Evolutionary conservation across 352 stramenopile genomes (phyloP).

Genomic region (Globisporangium nagaii): DNA sequence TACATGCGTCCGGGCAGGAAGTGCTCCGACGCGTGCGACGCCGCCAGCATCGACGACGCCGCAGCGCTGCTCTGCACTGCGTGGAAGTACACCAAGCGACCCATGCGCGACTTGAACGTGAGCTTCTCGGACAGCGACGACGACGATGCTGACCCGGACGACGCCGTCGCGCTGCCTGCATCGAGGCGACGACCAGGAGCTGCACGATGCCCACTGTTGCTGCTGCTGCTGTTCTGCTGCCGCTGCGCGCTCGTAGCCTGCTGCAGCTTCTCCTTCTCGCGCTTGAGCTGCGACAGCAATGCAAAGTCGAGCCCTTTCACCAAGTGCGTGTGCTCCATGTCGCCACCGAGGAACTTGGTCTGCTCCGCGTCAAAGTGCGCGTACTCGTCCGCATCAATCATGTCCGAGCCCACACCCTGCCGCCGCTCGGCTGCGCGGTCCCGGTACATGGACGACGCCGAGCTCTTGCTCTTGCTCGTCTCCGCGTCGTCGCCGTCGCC

Average conservation of each 20-base stretch:
- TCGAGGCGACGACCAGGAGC: no score
- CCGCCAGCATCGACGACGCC: background rate
- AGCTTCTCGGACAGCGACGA: conserved; percentile 18
- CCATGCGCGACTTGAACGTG: conserved; percentile 56
- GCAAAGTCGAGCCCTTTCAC: conserved; percentile 88
- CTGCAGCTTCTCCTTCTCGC: conserved; percentile 61
- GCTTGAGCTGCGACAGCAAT: conserved; percentile 81
- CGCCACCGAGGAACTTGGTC: conserved; percentile 78
- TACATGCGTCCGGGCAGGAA: conserved; percentile 73
- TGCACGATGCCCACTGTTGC: no score
- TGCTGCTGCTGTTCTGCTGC: conserved; percentile 24
- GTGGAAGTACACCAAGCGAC: conserved; percentile 61
- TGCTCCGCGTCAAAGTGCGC: conserved; percentile 62
- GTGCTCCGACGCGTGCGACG: conserved; percentile 39
- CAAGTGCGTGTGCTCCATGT: conserved; percentile 83
- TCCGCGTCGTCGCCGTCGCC: conserved; percentile 2
- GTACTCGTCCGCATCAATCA: conserved; percentile 45
- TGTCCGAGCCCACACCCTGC: conserved; percentile 23
- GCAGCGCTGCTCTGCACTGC: conserved; percentile 36
- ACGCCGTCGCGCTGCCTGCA: no score
- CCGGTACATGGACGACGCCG: conserved; percentile 27
- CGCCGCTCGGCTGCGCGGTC: conserved; percentile 68
- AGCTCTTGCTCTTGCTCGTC: background rate
- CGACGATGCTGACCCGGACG: no score
- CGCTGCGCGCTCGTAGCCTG: conserved; percentile 18